These are phyloP conservation scores for Peronospora destructor DNA, from an alignment of 352 stramenopile genomes.

Conservation along the genomic window DNA sequence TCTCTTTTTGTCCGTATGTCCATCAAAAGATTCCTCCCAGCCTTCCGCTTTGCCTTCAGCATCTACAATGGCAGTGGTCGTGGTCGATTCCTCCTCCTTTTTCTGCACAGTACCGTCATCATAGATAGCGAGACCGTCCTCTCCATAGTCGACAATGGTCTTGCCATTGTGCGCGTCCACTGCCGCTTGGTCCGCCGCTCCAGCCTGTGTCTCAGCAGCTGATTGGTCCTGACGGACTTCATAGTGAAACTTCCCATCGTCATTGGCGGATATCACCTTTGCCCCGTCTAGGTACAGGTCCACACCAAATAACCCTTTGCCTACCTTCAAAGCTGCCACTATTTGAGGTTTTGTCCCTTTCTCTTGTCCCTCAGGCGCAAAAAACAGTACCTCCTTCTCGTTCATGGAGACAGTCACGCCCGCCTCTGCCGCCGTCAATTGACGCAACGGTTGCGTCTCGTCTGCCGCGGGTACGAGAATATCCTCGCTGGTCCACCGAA, in stretches of 20 bases:
- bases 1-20: conserved; percentile 85
- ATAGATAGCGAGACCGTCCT: conserved; percentile 97
- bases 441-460: conserved; percentile 29
- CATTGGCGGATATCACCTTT: conserved; percentile 61
- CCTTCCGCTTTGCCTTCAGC: conserved; percentile 59
- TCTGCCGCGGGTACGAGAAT: conserved; percentile 35
- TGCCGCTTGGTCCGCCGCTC: conserved; percentile 21
- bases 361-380: conserved; percentile 18
- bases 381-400: conserved; percentile 31
- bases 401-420: conserved; percentile 23
- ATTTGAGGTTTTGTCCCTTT: conserved; percentile 11
- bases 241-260: conserved; percentile 64
- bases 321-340: conserved; percentile 45
- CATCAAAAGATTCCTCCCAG: conserved; percentile 93
- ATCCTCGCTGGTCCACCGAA: conserved; percentile 47
- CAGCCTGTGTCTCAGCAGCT: conserved; percentile 21
- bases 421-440: conserved; percentile 31
- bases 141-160: conserved; percentile 94
- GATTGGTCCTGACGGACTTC: conserved; percentile 70
- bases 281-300: conserved; percentile 60
- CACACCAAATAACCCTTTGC: conserved; percentile 42
- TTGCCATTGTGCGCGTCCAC: conserved; percentile 84
- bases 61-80: conserved; percentile 10
- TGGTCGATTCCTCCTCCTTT: conserved; percentile 32
- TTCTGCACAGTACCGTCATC: conserved; percentile 88